These are phyloP conservation scores for Vitis hybrid DNA, from an alignment of 177 flowering plant species.

Conservation along the genomic window DNA sequence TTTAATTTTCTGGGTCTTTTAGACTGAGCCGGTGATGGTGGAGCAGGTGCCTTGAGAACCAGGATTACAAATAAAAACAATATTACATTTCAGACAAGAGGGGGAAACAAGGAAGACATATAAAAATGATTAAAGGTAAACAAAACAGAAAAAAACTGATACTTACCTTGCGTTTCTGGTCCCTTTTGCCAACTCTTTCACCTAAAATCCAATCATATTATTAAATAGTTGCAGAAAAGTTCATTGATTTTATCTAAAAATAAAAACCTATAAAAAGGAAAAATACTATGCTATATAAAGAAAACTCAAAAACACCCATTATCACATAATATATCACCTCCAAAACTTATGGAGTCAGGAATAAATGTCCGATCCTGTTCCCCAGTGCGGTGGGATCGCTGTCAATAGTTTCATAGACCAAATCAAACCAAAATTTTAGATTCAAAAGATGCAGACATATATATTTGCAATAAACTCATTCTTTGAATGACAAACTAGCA, in stretches of 20 bases:
- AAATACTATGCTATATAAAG: neutral
- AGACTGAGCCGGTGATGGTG: constrained; percentile 77
- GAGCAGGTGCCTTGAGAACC: constrained; percentile 60
- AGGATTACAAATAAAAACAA: neutral
- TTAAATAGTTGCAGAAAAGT: neutral
- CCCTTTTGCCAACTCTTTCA: constrained; percentile 73
- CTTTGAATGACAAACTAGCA: too few relatives aligned
- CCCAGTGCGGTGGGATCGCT: constrained; percentile 46
- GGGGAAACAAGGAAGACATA: neutral
- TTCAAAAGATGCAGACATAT: too few relatives aligned
- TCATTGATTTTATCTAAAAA: neutral
- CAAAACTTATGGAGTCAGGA: constrained; percentile 63
- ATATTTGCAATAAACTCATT: too few relatives aligned
- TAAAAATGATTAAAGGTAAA: neutral
- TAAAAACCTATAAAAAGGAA: neutral
- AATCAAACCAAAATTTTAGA: neutral
- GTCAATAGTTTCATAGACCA: constrained; percentile 16
- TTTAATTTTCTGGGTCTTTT: constrained; percentile 81
- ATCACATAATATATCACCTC: constrained; percentile 44
- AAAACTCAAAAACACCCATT: neutral
- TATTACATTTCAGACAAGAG: neutral
- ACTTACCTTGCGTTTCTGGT: constrained; percentile 83
- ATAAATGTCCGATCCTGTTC: constrained; percentile 76
- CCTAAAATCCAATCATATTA: constrained; percentile 40
- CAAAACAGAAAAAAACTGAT: neutral